Base-by-base conservation (phyloP, 2,329 filamentous ascomycete species). In the Dothideomycetes sp. region DNA sequence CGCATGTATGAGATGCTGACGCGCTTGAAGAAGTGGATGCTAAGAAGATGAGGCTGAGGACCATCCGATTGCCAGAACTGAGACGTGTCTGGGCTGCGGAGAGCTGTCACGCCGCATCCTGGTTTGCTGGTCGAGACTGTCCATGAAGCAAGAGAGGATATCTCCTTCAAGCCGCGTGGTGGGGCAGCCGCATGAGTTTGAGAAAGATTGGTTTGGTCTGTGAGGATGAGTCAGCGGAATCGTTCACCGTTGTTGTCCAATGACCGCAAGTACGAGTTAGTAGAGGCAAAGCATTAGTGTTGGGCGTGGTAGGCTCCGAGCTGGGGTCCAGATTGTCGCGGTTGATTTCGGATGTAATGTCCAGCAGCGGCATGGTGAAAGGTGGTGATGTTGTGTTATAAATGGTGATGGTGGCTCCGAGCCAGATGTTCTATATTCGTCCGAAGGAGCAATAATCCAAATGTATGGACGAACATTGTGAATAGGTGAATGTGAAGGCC, bases 1-100 rank as follows among this genome's bases (percentile, higher is more conserved):
- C 84, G 73, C 37, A 91, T 78, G 19, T 79, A 77, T 4, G 80
- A 77, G 45, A 91, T 86, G 43, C 79, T 79, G 32, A 88, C 84
- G 5, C 84, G 74, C 51, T 87, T 86, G 61, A 86, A 79, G 60
- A 91, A 91, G 61, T 91, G 85, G 31, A 91, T 82, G 44, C 84
- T 89, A 35, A 91, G 70, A 46, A 79, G 75, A 54, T 91, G 84
- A 4, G 84, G 84, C 56, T 91, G 84, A 1, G 84, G 84, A 2
- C 84, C 85, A 54, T 91, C 85, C 2, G 84, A 89, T 59, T 91
- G 84, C 84, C 84, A 91, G 61, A 81, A 91, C 37, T 77, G 70
- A 44, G 72, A 71, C 5, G 82, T 73, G 43, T 84, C 81, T 12
- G 87, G 81, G 45, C 75, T 78, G 22, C 84, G 75, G 15, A 91